Percentiles rank a stretch among this genome's conserved stretches.
phyloP scores from a whole-genome alignment of 164 flowering plant species.

The Stephania cephalantha region DNA sequence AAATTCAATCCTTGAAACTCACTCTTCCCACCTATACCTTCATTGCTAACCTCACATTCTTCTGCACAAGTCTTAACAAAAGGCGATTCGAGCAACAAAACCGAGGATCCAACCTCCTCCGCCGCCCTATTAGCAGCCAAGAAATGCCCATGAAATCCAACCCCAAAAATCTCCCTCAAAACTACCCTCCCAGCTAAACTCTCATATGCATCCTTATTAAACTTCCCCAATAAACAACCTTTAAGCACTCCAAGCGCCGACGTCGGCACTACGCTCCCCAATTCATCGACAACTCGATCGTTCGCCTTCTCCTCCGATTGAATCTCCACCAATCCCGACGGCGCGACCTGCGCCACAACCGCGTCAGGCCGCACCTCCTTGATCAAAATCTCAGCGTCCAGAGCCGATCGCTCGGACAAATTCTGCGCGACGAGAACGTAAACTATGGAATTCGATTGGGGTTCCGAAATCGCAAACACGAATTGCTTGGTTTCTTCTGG shows the following conservation, averaged over 20 bases:
- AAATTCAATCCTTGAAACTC: slow-evolving; percentile 31
- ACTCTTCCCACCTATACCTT: slow-evolving; percentile 17
- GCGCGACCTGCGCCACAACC: slow-evolving; percentile 58
- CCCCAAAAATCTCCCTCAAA: slow-evolving; percentile 70
- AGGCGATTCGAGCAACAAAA: slow-evolving; percentile 62
- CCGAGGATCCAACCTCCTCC: slow-evolving; percentile 56
- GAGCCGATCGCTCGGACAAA: slow-evolving; percentile 70
- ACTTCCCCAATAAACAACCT: slow-evolving; percentile 57
- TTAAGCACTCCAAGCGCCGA: slow-evolving; percentile 59
- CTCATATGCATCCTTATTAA: slow-evolving; percentile 58
- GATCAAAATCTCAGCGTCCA: slow-evolving; percentile 59
- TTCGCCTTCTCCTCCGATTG: slow-evolving; percentile 15
- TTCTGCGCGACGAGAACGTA: slow-evolving; percentile 69
- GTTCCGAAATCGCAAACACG: slow-evolving; percentile 62
- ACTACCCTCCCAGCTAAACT: slow-evolving; percentile 63
- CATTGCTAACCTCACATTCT: slow-evolving; percentile 6
- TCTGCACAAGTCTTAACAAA: slow-evolving; percentile 15
- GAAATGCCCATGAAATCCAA: slow-evolving; percentile 66
- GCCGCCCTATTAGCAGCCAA: slow-evolving; percentile 67
- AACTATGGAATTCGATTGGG: slow-evolving; percentile 46
- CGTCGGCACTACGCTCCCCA: slow-evolving; percentile 41
- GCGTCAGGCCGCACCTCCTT: slow-evolving; percentile 64
- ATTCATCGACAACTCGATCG: neutral
- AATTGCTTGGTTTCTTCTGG: slow-evolving; percentile 71
- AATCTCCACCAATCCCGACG: slow-evolving; percentile 18